Percentiles rank a stretch among this genome's conserved stretches.
Conservation (phyloP, 768 basidiomycete genomes). For the Roridomyces roridus region DNA sequence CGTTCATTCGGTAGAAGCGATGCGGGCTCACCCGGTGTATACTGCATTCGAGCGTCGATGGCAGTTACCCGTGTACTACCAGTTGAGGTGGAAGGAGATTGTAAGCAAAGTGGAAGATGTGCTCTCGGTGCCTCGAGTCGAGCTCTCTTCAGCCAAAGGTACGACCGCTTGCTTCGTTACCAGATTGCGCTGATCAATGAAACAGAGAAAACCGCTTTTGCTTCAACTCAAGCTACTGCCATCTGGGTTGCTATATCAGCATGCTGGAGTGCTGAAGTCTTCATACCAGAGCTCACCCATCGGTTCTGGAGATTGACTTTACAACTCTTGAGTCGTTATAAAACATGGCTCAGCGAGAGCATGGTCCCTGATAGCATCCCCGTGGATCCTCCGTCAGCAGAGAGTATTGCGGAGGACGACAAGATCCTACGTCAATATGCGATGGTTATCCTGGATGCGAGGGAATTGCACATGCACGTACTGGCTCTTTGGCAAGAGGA, state of each 20-base stretch:
- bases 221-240: conserved; percentile 68
- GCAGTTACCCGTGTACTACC: conserved; percentile 98
- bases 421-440: conserved; percentile 67
- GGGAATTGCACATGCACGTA: conserved; percentile 57
- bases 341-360: conserved; percentile 72
- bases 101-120: conserved; percentile 76
- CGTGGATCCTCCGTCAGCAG: conserved; percentile 57
- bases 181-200: neutral
- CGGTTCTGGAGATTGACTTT: conserved; percentile 92
- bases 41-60: conserved; percentile 81
- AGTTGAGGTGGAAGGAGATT: conserved; percentile 96
- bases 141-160: conserved; percentile 51
- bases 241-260: conserved; percentile 75
- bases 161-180: conserved; percentile 12
- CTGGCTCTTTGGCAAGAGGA: conserved; percentile 71
- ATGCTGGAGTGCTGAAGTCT: conserved; percentile 90
- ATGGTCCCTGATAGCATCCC: conserved; percentile 61
- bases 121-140: conserved; percentile 50
- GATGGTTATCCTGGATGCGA: conserved; percentile 72
- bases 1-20: conserved; percentile 64
- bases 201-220: conserved; percentile 46
- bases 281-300: conserved; percentile 79
- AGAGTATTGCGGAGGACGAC: conserved; percentile 68
- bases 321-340: conserved; percentile 87
- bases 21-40: conserved; percentile 79